Evolutionary conservation across 148 eudicot genomes (phyloP).

Genomic region (Fagopyrum esculentum): DNA sequence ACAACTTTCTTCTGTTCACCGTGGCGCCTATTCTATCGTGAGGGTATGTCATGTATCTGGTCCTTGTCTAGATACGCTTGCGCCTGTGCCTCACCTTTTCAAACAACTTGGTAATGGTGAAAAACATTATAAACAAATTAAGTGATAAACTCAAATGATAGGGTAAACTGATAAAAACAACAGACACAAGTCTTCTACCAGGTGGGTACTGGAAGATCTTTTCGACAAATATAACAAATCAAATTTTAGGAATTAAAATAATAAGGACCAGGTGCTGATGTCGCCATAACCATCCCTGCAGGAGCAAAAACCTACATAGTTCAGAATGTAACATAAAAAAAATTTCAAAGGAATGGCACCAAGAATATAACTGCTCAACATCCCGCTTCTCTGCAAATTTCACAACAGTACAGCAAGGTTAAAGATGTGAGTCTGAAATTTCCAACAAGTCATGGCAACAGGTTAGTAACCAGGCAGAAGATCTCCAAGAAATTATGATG

Average conservation of each 20-base stretch:
- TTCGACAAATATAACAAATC: too few species aligned
- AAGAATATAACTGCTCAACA: background rate
- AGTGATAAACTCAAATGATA: background rate
- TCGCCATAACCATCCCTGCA: constrained; percentile 11
- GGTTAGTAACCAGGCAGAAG: constrained; percentile 72
- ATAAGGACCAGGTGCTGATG: constrained; percentile 2
- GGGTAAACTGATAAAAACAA: background rate
- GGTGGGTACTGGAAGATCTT: too few species aligned
- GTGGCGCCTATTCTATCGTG: too few species aligned
- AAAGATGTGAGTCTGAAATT: constrained; percentile 92
- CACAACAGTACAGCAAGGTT: constrained; percentile 88
- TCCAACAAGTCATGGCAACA: constrained; percentile 79
- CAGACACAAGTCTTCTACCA: background rate
- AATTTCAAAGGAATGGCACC: background rate
- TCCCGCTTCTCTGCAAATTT: constrained; percentile 72
- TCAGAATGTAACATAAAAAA: background rate
- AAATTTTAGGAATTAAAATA: too few species aligned
- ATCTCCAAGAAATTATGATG: constrained; percentile 70
- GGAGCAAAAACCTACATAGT: constrained; percentile 12
- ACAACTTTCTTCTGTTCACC: too few species aligned
- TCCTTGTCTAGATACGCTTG: background rate
- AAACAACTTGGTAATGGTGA: background rate
- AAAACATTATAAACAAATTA: background rate
- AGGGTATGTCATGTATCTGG: too few species aligned
- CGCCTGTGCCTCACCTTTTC: background rate